Percentiles rank a stretch among this genome's conserved stretches.
phyloP scores from a whole-genome alignment of 805 yeast genomes.

The Kazachstania psychrophila region DNA sequence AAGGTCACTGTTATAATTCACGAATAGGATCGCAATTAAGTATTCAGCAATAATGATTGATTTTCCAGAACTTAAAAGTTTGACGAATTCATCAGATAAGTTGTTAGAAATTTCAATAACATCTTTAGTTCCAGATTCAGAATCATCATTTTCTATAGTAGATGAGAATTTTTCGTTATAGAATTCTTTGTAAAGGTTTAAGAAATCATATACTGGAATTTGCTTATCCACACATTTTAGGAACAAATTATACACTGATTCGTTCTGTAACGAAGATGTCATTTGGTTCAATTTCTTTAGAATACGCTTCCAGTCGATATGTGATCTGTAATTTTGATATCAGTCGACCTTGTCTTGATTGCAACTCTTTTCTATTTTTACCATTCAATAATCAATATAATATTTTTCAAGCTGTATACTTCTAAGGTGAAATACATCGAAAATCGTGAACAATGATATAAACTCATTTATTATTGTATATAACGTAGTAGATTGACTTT shows the following conservation, averaged over 20 bases:
- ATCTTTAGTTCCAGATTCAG: constrained; percentile 2
- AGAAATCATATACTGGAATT: constrained; percentile 22
- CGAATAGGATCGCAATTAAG: constrained; percentile 22
- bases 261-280: constrained; percentile 11
- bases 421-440: too few relatives aligned
- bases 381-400: too few relatives aligned
- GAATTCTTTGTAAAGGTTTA: constrained; percentile 27
- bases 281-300: too few relatives aligned
- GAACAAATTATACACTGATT: constrained; percentile 19
- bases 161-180: constrained; percentile 23
- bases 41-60: constrained; percentile 22
- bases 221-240: constrained; percentile 24
- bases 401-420: too few relatives aligned
- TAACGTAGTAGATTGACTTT: too few relatives aligned
- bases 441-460: too few relatives aligned
- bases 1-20: constrained; percentile 24
- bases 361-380: too few relatives aligned
- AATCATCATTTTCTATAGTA: constrained; percentile 13
- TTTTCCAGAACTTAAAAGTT: constrained; percentile 14
- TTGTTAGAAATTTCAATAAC: constrained; percentile 6
- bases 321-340: too few relatives aligned
- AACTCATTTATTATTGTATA: too few relatives aligned
- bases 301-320: too few relatives aligned
- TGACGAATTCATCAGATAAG: constrained; percentile 15
- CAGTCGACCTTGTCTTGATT: too few relatives aligned